Evolutionary conservation across 106 monocot genomes (phyloP).

Genomic region (Acorus gramineus): DNA sequence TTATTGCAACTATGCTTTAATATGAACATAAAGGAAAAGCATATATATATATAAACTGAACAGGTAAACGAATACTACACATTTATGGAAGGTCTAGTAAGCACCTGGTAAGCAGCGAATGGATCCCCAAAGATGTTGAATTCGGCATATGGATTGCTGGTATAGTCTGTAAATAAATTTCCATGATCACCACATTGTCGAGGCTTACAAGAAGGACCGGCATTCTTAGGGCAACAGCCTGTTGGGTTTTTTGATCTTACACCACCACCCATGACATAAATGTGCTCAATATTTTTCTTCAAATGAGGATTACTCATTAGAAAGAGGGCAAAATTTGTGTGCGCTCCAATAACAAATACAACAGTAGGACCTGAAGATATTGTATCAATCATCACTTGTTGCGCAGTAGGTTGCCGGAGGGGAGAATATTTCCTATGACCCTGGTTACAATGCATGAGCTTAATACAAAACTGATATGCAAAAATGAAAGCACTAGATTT

Average conservation of each 20-base stretch:
- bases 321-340: conserved; percentile 76
- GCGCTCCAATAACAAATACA: conserved; percentile 51
- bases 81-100: too few species aligned
- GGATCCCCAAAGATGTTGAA: conserved; percentile 88
- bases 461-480: background rate
- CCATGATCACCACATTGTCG: conserved; percentile 69
- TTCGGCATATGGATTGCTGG: conserved; percentile 73
- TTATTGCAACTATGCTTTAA: too few species aligned
- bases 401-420: conserved; percentile 61
- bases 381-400: conserved; percentile 64
- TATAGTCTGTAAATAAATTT: conserved; percentile 51
- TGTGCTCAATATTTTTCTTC: conserved; percentile 75
- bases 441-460: conserved; percentile 18
- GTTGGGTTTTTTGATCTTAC: conserved; percentile 72
- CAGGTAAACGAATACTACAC: too few species aligned
- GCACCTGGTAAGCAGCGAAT: conserved; percentile 92
- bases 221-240: conserved; percentile 52
- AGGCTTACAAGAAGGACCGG: conserved; percentile 26
- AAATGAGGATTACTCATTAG: conserved; percentile 76
- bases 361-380: conserved; percentile 71
- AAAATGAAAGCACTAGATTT: background rate
- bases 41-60: too few species aligned
- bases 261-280: conserved; percentile 88
- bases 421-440: conserved; percentile 66
- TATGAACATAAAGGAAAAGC: too few species aligned